These are phyloP conservation scores for Botryobasidium botryosum DNA, from an alignment of 768 basidiomycete genomes.

Conservation along the genomic window DNA sequence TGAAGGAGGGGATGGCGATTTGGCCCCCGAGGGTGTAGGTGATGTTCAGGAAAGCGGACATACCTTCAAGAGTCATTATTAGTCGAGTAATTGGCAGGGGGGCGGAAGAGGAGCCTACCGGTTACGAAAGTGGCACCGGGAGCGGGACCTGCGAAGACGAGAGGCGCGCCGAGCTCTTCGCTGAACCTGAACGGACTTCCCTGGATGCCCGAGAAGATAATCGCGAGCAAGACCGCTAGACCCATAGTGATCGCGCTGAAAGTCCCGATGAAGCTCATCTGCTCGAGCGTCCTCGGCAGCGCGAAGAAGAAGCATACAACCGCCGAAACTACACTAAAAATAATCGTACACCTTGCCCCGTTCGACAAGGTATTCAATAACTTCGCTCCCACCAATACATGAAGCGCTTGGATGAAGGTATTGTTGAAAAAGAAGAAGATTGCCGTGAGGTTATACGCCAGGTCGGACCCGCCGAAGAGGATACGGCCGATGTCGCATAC, in stretches of 20 bases:
- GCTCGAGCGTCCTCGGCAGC: too few species aligned
- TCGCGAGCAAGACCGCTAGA: background rate
- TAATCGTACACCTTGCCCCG: too few species aligned
- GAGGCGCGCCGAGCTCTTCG: background rate
- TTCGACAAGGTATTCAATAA: too few species aligned
- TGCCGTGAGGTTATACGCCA: background rate
- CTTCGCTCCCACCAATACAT: too few species aligned
- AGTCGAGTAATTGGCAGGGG: too few species aligned
- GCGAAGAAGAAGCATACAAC: too few species aligned
- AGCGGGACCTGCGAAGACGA: slow-evolving; percentile 13
- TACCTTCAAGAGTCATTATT: slow-evolving; percentile 13
- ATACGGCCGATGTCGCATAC: slow-evolving; percentile 11
- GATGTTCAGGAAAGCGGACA: slow-evolving; percentile 15
- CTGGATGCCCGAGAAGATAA: slow-evolving; percentile 1
- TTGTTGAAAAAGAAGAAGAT: background rate
- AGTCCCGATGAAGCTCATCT: background rate
- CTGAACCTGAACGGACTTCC: background rate
- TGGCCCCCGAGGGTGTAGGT: slow-evolving; percentile 13
- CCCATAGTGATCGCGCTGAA: background rate
- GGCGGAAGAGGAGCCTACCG: too few species aligned
- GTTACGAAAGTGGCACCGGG: slow-evolving; percentile 16
- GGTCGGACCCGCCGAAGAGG: background rate
- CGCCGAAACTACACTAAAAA: too few species aligned
- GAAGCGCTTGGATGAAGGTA: background rate
- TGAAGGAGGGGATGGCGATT: slow-evolving; percentile 13